Evolutionary conservation across 257 asterid species (phyloP).

Genomic region (Eucommia ulmoides): DNA sequence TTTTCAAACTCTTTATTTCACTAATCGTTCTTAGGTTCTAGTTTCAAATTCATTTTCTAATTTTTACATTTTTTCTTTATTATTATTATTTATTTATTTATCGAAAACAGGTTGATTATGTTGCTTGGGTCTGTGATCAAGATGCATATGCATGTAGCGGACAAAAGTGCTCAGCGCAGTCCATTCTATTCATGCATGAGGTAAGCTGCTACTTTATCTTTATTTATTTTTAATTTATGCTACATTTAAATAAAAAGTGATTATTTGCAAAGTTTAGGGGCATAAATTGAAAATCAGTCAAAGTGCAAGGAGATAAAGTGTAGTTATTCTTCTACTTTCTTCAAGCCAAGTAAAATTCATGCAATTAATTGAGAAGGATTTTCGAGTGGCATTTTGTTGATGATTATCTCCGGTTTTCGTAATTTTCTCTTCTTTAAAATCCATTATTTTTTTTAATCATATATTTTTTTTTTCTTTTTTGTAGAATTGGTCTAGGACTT

Average conservation of each 20-base stretch:
- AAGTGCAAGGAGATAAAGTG: too few species aligned
- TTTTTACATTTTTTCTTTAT: too few species aligned
- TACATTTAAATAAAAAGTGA: neutral
- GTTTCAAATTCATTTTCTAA: neutral
- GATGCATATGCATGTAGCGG: slow-evolving; percentile 98
- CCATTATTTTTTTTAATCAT: too few species aligned
- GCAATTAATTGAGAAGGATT: too few species aligned
- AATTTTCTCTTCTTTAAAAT: too few species aligned
- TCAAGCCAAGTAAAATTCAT: too few species aligned
- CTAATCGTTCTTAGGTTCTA: neutral
- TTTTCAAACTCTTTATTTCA: neutral
- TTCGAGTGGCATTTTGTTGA: too few species aligned
- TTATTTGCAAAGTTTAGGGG: neutral
- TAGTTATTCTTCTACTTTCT: too few species aligned
- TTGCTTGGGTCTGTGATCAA: slow-evolving; percentile 98
- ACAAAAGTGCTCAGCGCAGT: slow-evolving; percentile 94
- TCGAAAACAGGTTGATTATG: slow-evolving; percentile 55
- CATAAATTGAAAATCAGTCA: neutral
- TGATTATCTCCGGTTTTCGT: too few species aligned
- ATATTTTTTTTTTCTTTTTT: too few species aligned
- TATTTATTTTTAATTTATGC: neutral
- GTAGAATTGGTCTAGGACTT: slow-evolving; percentile 77
- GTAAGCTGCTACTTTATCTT: slow-evolving; percentile 18
- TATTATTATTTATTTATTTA: slow-evolving; percentile 1
- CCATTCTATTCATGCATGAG: slow-evolving; percentile 79